Base-by-base conservation (phyloP, 2,329 filamentous ascomycete species). In the Pestalotiopsis sp. region DNA sequence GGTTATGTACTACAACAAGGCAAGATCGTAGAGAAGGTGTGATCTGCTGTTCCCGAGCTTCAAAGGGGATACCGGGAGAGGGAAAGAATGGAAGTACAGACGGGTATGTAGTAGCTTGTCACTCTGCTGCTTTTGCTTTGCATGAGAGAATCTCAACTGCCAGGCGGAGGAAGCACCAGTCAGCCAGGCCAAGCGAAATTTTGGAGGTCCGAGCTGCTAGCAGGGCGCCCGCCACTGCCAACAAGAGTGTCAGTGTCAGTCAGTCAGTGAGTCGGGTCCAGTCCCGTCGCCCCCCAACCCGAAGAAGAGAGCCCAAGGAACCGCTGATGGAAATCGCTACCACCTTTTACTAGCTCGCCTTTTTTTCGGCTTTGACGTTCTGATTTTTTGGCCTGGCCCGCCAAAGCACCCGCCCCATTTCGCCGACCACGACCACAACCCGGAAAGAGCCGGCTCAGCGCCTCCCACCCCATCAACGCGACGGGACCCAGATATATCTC, bases 131-230 rank as follows among this genome's bases (percentile, higher is more conserved):
- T 56, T 59, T 59, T 20, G n/a, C 39, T 49, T 66, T 66, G 12
- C 41, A 11, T 61, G 60, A 60, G 57, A 36, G 38, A 20, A n/a
- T 20, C 45, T 52, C 20, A n/a, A 9, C 14, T 52, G 17, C 41
- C 41, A n/a, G 20, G 45, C 7, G 31, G 9, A 36, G 31, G 31
- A 36, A 36, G 31, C 31, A 52, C 20, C 45, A 52, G 17, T 52
- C 45, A 17, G 20, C 17, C 70, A 65, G 69, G 66, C 66, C 66
- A 66, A 65, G 68, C 41, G 67, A 70, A 70, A 70, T 69, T 70
- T 73, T 72, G 69, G 64, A 71, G 71, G 71, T 68, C 70, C 70
- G 70, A 69, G 69, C 69, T 66, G 64, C 31, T 36, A 20, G 58
- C 64, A 9, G 27, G 41, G 45, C 45, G 45, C 45, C 45, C 45